Evolutionary conservation across 2,329 filamentous ascomycete genomes (phyloP).

Genomic region (Apiospora aurea): DNA sequence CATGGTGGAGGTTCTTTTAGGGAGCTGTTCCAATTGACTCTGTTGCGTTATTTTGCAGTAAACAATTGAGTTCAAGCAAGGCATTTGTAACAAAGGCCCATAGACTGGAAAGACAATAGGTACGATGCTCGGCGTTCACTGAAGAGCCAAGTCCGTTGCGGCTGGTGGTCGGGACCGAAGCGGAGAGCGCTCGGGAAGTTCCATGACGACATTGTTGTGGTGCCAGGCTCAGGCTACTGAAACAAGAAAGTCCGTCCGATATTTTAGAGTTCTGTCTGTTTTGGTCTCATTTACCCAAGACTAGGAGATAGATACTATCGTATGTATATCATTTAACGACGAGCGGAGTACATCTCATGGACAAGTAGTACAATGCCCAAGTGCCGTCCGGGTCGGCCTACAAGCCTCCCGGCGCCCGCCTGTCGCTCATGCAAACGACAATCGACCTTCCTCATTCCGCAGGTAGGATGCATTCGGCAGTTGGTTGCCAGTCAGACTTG

Average conservation of each 20-base stretch:
- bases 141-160: neutral
- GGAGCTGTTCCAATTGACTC: too few species aligned
- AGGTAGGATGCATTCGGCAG: too few species aligned
- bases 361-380: neutral
- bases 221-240: neutral
- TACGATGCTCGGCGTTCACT: neutral
- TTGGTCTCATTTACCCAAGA: neutral
- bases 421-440: too few species aligned
- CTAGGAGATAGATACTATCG: too few species aligned
- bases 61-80: neutral
- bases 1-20: neutral
- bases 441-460: too few species aligned
- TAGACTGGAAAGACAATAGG: neutral
- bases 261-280: neutral
- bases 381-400: neutral
- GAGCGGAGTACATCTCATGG: too few species aligned
- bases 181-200: neutral
- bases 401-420: neutral
- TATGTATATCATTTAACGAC: too few species aligned
- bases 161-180: neutral
- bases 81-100: neutral
- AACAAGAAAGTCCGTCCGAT: neutral
- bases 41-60: neutral
- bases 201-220: slow-evolving; percentile 14
- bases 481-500: too few species aligned